phyloP scores from a whole-genome alignment of 352 stramenopile genomes.

The Globisporangium barbulae region DNA sequence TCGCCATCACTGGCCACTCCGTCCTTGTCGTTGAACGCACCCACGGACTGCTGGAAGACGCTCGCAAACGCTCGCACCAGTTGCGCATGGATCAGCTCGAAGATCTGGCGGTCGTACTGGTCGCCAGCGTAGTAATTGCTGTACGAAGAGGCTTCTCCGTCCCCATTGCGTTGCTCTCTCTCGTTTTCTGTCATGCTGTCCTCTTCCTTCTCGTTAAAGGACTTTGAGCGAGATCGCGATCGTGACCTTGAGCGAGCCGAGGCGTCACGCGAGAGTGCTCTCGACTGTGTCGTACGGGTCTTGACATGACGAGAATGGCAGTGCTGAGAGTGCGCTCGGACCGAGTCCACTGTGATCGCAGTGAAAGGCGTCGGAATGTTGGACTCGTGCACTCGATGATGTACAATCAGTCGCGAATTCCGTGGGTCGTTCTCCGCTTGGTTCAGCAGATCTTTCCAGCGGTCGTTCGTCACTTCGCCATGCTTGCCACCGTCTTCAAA shows the following conservation, averaged over 20 bases:
- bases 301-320: not conserved
- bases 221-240: slow-evolving; percentile 7
- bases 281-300: not conserved
- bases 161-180: slow-evolving; percentile 12
- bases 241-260: not conserved
- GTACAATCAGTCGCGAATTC: slow-evolving; percentile 62
- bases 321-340: not conserved
- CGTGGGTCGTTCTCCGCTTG: slow-evolving; percentile 62
- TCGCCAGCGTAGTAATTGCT: slow-evolving; percentile 20
- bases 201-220: not conserved
- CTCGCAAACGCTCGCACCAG: slow-evolving; percentile 58
- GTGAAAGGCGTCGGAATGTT: not conserved
- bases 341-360: slow-evolving; percentile 4
- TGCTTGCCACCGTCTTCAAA: slow-evolving; percentile 78
- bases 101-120: slow-evolving; percentile 73
- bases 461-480: slow-evolving; percentile 71
- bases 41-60: slow-evolving; percentile 73
- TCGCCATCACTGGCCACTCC: slow-evolving; percentile 23
- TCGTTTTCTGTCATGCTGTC: not conserved
- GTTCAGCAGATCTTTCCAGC: slow-evolving; percentile 77
- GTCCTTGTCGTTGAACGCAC: slow-evolving; percentile 51
- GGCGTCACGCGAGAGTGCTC: not conserved
- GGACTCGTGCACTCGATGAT: slow-evolving; percentile 25
- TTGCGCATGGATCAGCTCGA: slow-evolving; percentile 50
- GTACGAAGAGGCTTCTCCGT: not conserved